Base-by-base conservation (phyloP, 2,329 filamentous ascomycete genomes). In the Plenodomus tracheiphilus region DNA sequence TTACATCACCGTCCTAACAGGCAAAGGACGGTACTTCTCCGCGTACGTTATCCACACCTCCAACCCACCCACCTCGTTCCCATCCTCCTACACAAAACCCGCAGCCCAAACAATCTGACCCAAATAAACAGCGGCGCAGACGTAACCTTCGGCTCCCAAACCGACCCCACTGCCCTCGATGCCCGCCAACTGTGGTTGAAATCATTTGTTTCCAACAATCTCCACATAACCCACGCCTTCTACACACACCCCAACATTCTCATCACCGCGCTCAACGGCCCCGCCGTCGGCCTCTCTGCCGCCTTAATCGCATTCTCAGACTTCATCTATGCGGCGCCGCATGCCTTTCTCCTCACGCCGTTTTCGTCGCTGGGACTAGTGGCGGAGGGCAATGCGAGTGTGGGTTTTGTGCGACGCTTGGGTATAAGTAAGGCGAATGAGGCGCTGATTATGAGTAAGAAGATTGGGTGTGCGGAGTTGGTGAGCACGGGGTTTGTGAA, bases 201-300 rank as follows among this genome's bases (percentile, higher is more conserved):
- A 43, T 77, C 70, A 66, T 96, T 97, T 74, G 87, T 90, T 10
- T 79, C 87, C 59, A 87, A 88, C 79, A 97, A 97, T 79, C 83
- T 97, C 47, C 89, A 96, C 80, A 83, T 90, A 64, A 94, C 92
- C 2, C 87, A 90, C 63, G 87, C 91, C 62, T 96, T 97, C 78
- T 92, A 94, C 78, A 86, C 85, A 13, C 94, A 97, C 75, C 89
- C 91, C 62, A 97, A 97, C 77, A 88, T 97, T 74, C 88, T 97
- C 19, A 83, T 97, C 51, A 86, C 87, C 0, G 94, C 90, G 0
- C 85, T 97, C 58, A 97, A 97, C 75, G 94, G 93, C 2, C 94
- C 94, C 5, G 91, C 86, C 10, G 81, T 99, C 44, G 94, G 94
- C 5, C 85, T 97, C 25, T 89, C 88, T 2, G 94, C 93, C 1